Percentiles rank a stretch among this genome's conserved stretches.
phyloP scores from a whole-genome alignment of 768 basidiomycete species.

The Tubosaeta sp. region DNA sequence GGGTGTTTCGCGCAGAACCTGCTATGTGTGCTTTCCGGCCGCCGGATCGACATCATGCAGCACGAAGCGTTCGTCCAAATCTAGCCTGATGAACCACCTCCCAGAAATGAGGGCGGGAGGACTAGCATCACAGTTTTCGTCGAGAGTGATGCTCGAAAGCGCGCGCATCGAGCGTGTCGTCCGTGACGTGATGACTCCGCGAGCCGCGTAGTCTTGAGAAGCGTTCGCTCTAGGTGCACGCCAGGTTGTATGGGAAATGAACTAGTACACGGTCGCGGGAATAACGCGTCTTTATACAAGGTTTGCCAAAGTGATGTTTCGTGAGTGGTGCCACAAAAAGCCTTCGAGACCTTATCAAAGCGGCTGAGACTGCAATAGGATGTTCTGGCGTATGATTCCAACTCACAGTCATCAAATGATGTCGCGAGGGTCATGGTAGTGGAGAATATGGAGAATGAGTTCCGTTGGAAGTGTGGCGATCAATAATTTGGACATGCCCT shows the following conservation, averaged over 20 bases:
- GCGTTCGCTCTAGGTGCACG: background rate
- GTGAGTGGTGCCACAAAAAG: background rate
- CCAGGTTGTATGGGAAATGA: background rate
- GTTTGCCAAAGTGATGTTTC: background rate
- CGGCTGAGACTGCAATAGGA: too few relatives aligned
- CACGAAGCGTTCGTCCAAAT: background rate
- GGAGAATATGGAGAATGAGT: background rate
- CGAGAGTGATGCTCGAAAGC: background rate
- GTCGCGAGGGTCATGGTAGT: background rate
- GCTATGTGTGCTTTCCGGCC: background rate
- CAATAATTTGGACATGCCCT: too few relatives aligned
- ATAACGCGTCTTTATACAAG: background rate
- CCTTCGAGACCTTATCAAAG: conserved; percentile 6
- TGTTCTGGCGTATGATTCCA: background rate
- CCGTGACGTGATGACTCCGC: conserved; percentile 4
- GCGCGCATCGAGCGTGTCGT: background rate
- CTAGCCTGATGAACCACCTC: background rate
- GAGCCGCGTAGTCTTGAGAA: background rate
- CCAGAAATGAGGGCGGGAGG: conserved; percentile 1
- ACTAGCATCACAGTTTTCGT: too few relatives aligned
- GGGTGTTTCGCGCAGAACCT: background rate
- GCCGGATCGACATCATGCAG: background rate
- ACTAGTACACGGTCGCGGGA: background rate
- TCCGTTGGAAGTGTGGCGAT: conserved; percentile 2
- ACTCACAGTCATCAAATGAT: conserved; percentile 1